Evolutionary conservation across 371 early-diverging fungal genomes (phyloP).

Genomic region (Batrachochytrium dendrobatidis): DNA sequence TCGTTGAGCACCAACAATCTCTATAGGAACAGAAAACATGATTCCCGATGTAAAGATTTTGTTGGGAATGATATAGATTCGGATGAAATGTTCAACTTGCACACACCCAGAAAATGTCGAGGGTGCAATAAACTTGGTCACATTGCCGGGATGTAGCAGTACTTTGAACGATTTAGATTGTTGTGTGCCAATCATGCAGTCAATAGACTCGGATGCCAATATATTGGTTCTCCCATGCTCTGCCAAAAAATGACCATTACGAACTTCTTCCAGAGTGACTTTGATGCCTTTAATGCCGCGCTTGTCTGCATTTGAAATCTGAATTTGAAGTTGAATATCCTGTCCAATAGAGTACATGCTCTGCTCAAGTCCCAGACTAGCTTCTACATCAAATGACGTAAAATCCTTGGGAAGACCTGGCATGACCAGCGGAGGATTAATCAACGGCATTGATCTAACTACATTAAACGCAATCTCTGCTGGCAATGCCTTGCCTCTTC

Average conservation of each 20-base stretch:
- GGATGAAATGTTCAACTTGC: conserved; percentile 6
- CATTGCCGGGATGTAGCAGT: neutral
- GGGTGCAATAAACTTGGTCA: neutral
- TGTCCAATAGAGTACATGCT: neutral
- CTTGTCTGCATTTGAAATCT: neutral
- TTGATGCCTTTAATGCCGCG: neutral
- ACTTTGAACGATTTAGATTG: neutral
- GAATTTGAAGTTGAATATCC: neutral
- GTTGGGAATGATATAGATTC: neutral
- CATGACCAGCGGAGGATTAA: neutral
- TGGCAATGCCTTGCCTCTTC: neutral
- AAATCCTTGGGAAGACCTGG: conserved; percentile 1
- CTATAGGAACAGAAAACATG: conserved; percentile 1
- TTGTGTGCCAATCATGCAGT: neutral
- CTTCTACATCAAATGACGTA: neutral
- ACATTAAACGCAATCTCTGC: neutral
- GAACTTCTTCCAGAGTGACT: neutral
- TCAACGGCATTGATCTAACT: neutral
- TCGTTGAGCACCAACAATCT: neutral
- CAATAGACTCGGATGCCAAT: neutral
- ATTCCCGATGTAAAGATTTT: neutral
- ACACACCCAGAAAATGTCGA: neutral
- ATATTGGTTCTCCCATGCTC: neutral
- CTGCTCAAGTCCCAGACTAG: neutral
- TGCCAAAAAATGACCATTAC: neutral